Evolutionary conservation across 768 basidiomycete species (phyloP).

Genomic region (Hypsizygus marmoreus): DNA sequence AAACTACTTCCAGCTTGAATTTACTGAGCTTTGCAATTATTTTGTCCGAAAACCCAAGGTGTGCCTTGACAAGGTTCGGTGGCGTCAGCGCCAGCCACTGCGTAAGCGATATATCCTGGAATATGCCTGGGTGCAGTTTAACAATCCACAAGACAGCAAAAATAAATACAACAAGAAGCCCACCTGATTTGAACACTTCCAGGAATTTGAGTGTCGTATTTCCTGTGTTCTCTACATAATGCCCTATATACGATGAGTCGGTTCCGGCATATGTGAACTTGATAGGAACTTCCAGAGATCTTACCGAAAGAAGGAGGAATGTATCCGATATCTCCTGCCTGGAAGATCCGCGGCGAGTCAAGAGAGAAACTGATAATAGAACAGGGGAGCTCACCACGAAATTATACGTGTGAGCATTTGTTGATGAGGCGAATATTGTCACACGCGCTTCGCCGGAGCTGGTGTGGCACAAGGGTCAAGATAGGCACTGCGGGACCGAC

Average conservation of each 20-base stretch:
- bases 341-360: no score
- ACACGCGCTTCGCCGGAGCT: conserved; percentile 59
- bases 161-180: conserved; percentile 15
- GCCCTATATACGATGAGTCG: conserved; percentile 37
- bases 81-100: conserved; percentile 69
- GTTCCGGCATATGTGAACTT: background rate
- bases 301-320: conserved; percentile 38
- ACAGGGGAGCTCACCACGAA: conserved; percentile 43
- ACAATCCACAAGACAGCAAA: conserved; percentile 26
- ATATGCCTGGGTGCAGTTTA: conserved; percentile 20
- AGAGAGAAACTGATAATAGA: no score
- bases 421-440: conserved; percentile 58
- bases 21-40: conserved; percentile 50
- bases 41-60: conserved; percentile 56
- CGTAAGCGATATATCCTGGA: conserved; percentile 58
- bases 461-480: conserved; percentile 1
- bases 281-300: background rate
- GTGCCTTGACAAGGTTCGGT: conserved; percentile 58
- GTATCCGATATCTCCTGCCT: conserved; percentile 43
- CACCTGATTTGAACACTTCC: conserved; percentile 63
- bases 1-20: conserved; percentile 51
- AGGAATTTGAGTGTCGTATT: conserved; percentile 58
- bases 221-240: conserved; percentile 70
- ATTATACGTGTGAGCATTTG: conserved; percentile 63
- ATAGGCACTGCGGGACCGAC: conserved; percentile 1